Percentiles rank a stretch among this genome's conserved stretches.
Conservation (phyloP, 495 filamentous ascomycete genomes). For the Hypomontagnella monticulosa region DNA sequence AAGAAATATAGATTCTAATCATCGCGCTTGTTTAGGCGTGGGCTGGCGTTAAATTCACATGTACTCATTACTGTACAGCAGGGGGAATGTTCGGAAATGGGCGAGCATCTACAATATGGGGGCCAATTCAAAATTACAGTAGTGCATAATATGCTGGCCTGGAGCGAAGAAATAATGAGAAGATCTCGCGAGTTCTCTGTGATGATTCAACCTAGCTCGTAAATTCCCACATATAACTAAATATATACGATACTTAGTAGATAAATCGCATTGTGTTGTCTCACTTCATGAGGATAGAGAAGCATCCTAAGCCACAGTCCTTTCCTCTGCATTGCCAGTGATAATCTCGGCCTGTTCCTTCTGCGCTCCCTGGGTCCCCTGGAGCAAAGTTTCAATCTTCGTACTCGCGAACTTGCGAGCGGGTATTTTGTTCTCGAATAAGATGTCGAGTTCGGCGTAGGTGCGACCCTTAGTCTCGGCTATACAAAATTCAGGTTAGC, state of each 20-base stretch:
- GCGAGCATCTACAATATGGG: background rate
- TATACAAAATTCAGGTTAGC: slow-evolving; percentile 5
- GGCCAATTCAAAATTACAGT: slow-evolving; percentile 9
- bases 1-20: slow-evolving; percentile 50
- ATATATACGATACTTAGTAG: too few species aligned
- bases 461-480: slow-evolving; percentile 61
- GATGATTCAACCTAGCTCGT: too few species aligned
- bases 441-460: slow-evolving; percentile 65
- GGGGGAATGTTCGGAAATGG: slow-evolving; percentile 1
- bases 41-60: slow-evolving; percentile 5
- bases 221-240: too few species aligned
- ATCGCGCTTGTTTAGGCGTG: background rate
- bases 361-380: slow-evolving; percentile 43
- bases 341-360: slow-evolving; percentile 42
- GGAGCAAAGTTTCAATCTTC: slow-evolving; percentile 43
- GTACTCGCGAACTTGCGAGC: slow-evolving; percentile 58
- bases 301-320: background rate
- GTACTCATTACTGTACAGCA: slow-evolving; percentile 34
- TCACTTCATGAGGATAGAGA: background rate
- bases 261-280: too few species aligned
- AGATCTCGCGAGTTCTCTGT: background rate
- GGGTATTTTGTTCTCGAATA: slow-evolving; percentile 61
- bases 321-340: slow-evolving; percentile 12
- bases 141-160: background rate
- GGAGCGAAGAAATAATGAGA: background rate